Evolutionary conservation across 2,329 filamentous ascomycete genomes (phyloP), one percentile per base, ranked within the genome.

Genomic region (Ambrosiella cleistominuta): DNA sequence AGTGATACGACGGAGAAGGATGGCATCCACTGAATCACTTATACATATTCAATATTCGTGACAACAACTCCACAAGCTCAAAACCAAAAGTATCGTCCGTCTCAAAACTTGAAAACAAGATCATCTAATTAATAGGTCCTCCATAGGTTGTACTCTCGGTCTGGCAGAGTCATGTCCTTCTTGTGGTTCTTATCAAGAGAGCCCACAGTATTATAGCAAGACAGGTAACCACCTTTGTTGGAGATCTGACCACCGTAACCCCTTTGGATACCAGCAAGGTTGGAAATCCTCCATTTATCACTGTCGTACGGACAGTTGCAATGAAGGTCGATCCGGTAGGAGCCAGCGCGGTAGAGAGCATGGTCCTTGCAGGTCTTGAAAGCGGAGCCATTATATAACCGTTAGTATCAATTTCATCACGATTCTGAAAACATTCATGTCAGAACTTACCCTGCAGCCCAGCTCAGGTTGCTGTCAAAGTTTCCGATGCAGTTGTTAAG

Each of bases 121-220:
- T 27, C 27, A 27, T 27, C 27, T 3, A 27, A 27, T 27, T 27
- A 27, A 27, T 27, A 5, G 27, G 27, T 27, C 27, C 27, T 27
- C 27, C 4, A 27, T 27, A 27, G 27, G 27, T 27, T 27, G 27
- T 5, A 27, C 27, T 27, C 4, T 27, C 27, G 3, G 27, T 59
- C 52, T 7, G 55, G 15, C 8, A 17, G 45, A 11, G 57, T 42
- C n/a, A 49, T 9, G 8, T 39, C n/a, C n/a, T 55, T 50, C 13
- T 50, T 55, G 11, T 54, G 6, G 17, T 56, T 37, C 12, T 37
- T 56, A 27, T 59, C 57, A 12, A 52, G 57, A 39, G 40, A 59
- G 1, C 15, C 52, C 52, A 9, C 0, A 11, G 9, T 54, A 19
- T 19, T 13, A 42, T n/a, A 38, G 37, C 52, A 54, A 17, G 37